A percentile compares a stretch with the other conserved stretches of the same genome.
Evolutionary conservation across 768 basidiomycete species (phyloP).

Genomic region (Exidia glandulosa): DNA sequence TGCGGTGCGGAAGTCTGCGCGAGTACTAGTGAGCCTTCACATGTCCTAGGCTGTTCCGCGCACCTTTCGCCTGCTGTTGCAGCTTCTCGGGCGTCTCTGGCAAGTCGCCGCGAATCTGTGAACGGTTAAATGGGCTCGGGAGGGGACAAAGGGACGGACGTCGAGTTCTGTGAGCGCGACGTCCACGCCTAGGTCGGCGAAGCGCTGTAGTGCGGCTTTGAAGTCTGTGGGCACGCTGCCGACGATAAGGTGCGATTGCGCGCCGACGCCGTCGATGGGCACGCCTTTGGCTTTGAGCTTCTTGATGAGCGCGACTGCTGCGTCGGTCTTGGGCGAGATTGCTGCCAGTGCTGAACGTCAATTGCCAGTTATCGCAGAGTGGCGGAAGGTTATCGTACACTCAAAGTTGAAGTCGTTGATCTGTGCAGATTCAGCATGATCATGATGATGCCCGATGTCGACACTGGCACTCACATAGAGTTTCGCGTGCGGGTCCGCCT

Average conservation of each 20-base stretch:
- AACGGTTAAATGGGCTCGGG: not conserved
- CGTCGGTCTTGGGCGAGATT: constrained; percentile 2
- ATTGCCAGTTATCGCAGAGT: not conserved
- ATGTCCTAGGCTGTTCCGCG: not conserved
- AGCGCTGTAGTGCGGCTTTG: not conserved
- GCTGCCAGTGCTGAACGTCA: not conserved
- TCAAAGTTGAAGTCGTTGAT: constrained; percentile 4
- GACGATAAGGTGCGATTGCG: not conserved
- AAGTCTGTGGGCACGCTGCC: not conserved
- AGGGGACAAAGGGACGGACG: constrained; percentile 1
- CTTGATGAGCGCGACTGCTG: constrained; percentile 2
- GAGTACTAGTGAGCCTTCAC: not conserved
- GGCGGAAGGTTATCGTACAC: not conserved
- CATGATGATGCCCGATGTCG: not conserved
- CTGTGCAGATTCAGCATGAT: not conserved
- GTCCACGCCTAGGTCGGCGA: constrained; percentile 4
- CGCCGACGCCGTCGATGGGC: constrained; percentile 7
- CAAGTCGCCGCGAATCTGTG: not conserved
- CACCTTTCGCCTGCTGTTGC: not conserved
- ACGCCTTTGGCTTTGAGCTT: constrained; percentile 1
- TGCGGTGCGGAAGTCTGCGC: not conserved
- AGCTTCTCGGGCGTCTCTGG: not conserved
- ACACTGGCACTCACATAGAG: not conserved
- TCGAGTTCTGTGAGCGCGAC: constrained; percentile 6
- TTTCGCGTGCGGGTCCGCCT: constrained; percentile 3